Conservation (phyloP, 768 basidiomycete species). For the Trametes meyenii region DNA sequence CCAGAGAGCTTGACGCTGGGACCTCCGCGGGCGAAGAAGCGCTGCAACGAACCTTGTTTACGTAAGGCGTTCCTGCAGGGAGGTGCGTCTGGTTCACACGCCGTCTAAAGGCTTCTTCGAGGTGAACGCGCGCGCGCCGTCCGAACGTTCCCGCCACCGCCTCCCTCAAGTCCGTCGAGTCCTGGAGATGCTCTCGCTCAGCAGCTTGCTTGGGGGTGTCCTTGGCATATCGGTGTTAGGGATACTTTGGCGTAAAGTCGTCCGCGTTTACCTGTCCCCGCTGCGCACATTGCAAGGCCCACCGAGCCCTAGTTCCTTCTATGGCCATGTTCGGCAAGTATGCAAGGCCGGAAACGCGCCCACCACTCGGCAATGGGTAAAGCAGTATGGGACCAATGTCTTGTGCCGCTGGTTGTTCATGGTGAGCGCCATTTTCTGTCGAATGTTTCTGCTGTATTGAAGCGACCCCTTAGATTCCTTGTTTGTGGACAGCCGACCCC, state of each 20-base stretch:
- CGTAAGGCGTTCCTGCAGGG: too few relatives aligned
- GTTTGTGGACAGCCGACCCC: conserved; percentile 9
- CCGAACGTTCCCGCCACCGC: not conserved
- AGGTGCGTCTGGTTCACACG: too few relatives aligned
- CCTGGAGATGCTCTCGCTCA: not conserved
- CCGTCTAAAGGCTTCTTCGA: not conserved
- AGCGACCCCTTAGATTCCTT: not conserved
- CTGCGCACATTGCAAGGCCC: not conserved
- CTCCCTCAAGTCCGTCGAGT: not conserved
- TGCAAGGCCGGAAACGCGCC: conserved; percentile 1
- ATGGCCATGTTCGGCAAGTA: conserved; percentile 4
- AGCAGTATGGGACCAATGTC: not conserved
- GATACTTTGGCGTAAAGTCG: not conserved
- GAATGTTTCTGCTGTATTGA: too few relatives aligned
- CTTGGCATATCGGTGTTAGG: not conserved
- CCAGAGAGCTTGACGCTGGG: too few relatives aligned
- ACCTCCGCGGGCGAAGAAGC: too few relatives aligned
- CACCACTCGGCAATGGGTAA: not conserved
- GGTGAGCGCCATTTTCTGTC: not conserved
- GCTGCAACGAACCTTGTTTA: too few relatives aligned
- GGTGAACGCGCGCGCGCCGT: too few relatives aligned
- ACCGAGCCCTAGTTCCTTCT: not conserved
- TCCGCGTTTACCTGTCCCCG: not conserved
- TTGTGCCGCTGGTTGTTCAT: conserved; percentile 7
- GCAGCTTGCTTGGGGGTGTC: not conserved